Evolutionary conservation across 75 land plant species (phyloP).

Genomic region (Pinus taeda): DNA sequence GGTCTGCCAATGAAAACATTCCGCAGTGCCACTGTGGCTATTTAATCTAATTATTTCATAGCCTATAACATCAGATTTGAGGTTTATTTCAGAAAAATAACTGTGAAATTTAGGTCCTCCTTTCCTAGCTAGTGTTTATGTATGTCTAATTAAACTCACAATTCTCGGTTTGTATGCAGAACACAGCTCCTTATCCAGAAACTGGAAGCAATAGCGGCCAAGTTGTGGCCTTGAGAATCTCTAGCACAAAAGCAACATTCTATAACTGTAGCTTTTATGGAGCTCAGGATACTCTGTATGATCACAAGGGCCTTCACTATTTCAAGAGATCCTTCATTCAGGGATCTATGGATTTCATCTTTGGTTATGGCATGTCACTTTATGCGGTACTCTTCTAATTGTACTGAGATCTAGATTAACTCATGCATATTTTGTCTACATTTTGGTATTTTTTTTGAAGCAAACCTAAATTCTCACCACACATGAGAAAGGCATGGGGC

Average conservation of each 20-base stretch:
- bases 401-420: neutral
- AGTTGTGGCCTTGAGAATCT: slow-evolving; percentile 58
- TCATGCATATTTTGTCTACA: too few relatives aligned
- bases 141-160: neutral
- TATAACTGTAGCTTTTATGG: slow-evolving; percentile 77
- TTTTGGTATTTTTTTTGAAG: too few relatives aligned
- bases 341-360: slow-evolving; percentile 68
- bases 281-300: slow-evolving; percentile 56
- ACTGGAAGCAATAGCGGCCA: slow-evolving; percentile 27
- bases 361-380: slow-evolving; percentile 54
- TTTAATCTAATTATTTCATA: slow-evolving; percentile 57
- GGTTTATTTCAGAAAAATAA: slow-evolving; percentile 28
- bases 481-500: too few relatives aligned
- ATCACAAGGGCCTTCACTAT: slow-evolving; percentile 55
- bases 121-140: too few relatives aligned
- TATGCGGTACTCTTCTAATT: slow-evolving; percentile 30
- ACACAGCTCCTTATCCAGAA: slow-evolving; percentile 26
- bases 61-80: slow-evolving; percentile 68
- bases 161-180: slow-evolving; percentile 7
- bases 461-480: too few relatives aligned
- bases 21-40: slow-evolving; percentile 55
- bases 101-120: neutral
- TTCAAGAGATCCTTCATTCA: slow-evolving; percentile 59
- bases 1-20: slow-evolving; percentile 49
- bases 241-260: slow-evolving; percentile 73